phyloP scores from a whole-genome alignment of 2,329 filamentous ascomycete genomes.

The Alternaria incomplexa region DNA sequence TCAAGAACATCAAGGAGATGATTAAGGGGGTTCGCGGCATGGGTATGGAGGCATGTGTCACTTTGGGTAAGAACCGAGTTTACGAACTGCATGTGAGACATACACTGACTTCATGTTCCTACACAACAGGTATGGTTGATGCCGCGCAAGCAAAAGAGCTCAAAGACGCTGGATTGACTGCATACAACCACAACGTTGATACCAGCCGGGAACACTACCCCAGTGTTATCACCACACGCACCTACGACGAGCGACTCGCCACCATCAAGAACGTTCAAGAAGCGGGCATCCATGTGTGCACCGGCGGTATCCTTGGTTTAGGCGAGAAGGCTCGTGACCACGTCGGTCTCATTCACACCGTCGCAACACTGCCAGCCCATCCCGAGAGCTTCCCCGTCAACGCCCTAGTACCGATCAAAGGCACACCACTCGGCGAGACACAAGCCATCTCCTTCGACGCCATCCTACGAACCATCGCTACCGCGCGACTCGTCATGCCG shows the following conservation, averaged over 20 bases:
- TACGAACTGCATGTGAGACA: background rate
- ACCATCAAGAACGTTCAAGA: conserved; percentile 82
- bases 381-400: conserved; percentile 93
- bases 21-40: conserved; percentile 78
- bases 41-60: conserved; percentile 94
- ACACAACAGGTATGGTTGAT: conserved; percentile 52
- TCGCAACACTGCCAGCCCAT: conserved; percentile 79
- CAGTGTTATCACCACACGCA: conserved; percentile 81
- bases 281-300: conserved; percentile 89
- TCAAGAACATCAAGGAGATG: conserved; percentile 88
- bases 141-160: conserved; percentile 79
- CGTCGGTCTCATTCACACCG: conserved; percentile 81
- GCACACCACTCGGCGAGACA: conserved; percentile 79
- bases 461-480: conserved; percentile 82
- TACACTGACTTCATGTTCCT: background rate
- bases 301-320: conserved; percentile 84
- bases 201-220: conserved; percentile 90
- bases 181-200: conserved; percentile 95
- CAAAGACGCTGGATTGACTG: conserved; percentile 82
- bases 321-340: conserved; percentile 81
- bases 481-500: conserved; percentile 82
- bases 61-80: conserved; percentile 80
- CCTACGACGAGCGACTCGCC: conserved; percentile 83
- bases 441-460: conserved; percentile 77
- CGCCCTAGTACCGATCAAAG: conserved; percentile 87